A percentile compares a stretch with the other conserved stretches of the same genome.
Conservation (phyloP, 768 basidiomycete species). For the Lactarius trivialis region DNA sequence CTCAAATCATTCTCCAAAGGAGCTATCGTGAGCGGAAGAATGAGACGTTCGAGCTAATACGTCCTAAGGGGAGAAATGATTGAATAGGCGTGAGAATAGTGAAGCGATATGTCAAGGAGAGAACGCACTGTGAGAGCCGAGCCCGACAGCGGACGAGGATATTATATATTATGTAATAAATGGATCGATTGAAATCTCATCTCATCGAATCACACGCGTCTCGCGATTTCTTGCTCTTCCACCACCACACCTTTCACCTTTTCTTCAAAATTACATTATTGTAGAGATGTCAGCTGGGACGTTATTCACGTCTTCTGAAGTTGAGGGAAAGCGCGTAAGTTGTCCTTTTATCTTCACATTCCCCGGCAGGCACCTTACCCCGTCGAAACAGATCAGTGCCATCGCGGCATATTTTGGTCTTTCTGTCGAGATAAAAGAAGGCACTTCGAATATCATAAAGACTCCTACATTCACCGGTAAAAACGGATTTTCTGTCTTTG, state of each 20-base stretch:
- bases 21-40: too few relatives aligned
- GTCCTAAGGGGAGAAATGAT: too few relatives aligned
- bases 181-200: constrained; percentile 16
- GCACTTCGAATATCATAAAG: constrained; percentile 64
- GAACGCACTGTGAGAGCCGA: too few relatives aligned
- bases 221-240: constrained; percentile 25
- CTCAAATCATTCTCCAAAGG: too few relatives aligned
- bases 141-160: too few relatives aligned
- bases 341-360: not conserved
- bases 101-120: too few relatives aligned
- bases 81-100: not conserved
- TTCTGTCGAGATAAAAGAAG: constrained; percentile 45
- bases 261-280: not conserved
- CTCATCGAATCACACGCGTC: constrained; percentile 17
- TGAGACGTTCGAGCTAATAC: too few relatives aligned
- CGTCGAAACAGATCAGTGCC: constrained; percentile 39
- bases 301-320: constrained; percentile 44
- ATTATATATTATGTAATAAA: constrained; percentile 13
- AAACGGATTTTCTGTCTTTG: constrained; percentile 75
- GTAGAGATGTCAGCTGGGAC: constrained; percentile 56
- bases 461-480: constrained; percentile 75
- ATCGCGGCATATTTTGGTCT: constrained; percentile 56
- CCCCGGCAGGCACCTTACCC: too few relatives aligned
- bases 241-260: constrained; percentile 1
- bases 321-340: constrained; percentile 46